Evolutionary conservation across 768 basidiomycete species (phyloP), one percentile per base, ranked within the genome.

Genomic region (Tremella yokohamensis): DNA sequence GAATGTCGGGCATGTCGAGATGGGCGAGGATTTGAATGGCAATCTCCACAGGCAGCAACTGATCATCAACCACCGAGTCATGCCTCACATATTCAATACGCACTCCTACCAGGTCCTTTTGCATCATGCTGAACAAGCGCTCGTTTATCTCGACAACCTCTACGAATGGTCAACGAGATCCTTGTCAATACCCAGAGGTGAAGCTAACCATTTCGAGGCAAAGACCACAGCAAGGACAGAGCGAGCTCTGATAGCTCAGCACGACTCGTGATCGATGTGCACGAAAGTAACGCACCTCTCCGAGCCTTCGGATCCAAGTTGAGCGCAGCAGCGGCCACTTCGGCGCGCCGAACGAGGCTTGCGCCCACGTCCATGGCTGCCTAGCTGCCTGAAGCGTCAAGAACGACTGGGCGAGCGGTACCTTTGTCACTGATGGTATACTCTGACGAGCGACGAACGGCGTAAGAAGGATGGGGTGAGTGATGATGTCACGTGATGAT

Each of bases 21-120:
- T 64, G 26, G 1, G 54, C 45, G 0, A 72, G 49, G 15, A 72
- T 60, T 49, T 57, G 44, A 26, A 65, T 42, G 1, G 58, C 37
- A 18, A 72, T 18, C 52, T 72, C 70, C 11, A 61, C 49, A 13
- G 70, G 70, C 8, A 72, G 57, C 4, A 38, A 40, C 70, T 72
- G 57, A 48, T 38, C 22, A 12, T 50, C 19, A 63, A 56, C 26
- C 13, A 20, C 50, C 16, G n/a, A 22, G 18, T 7, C 18, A 7
- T 3, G 52, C 16, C 15, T n/a, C 6, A 3, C 7, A 22, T 39
- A 8, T 38, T 18, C 8, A 8, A 13, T 20, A 61, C 70, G 58
- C 26, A 69, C 70, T 0, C 65, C 66, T 24, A 72, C 52, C 42
- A 72, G 68, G 55, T 72, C 70, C 53, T 66, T 69, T 52, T 72